Percentiles rank a stretch among this genome's conserved stretches.
Evolutionary conservation across 768 basidiomycete genomes (phyloP).

Genomic region (Dentipellis fragilis): DNA sequence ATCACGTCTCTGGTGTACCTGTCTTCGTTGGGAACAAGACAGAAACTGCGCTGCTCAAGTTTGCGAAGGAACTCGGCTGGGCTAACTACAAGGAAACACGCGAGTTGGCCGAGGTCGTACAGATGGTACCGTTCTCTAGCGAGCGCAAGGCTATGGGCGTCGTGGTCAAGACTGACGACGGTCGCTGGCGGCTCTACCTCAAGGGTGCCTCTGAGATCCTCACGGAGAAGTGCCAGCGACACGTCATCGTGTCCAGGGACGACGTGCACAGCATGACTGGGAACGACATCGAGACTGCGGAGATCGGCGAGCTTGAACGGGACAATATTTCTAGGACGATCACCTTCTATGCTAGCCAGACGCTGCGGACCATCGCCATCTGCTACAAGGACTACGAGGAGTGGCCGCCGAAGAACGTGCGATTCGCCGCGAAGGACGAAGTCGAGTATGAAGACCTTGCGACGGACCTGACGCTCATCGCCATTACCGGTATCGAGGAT

Average conservation of each 20-base stretch:
- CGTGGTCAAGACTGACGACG: conserved; percentile 52
- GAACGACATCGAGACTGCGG: conserved; percentile 38
- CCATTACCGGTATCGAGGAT: conserved; percentile 92
- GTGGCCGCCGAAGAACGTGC: conserved; percentile 67
- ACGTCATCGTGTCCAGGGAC: conserved; percentile 57
- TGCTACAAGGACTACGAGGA: conserved; percentile 81
- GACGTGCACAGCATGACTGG: conserved; percentile 15
- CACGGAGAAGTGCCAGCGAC: conserved; percentile 59
- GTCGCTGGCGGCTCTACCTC: conserved; percentile 59
- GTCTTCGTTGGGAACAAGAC: conserved; percentile 91
- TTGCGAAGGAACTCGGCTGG: conserved; percentile 79
- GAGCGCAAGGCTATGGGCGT: conserved; percentile 94
- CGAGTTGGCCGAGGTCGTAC: conserved; percentile 50
- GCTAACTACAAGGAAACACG: conserved; percentile 56
- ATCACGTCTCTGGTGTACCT: conserved; percentile 45
- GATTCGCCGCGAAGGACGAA: conserved; percentile 37
- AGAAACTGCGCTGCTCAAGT: conserved; percentile 81
- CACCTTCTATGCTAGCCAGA: conserved; percentile 97
- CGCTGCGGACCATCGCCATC: conserved; percentile 85
- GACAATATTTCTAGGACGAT: conserved; percentile 89
- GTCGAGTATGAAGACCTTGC: conserved; percentile 63
- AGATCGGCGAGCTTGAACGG: conserved; percentile 55
- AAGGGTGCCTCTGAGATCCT: conserved; percentile 96
- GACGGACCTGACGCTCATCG: conserved; percentile 71
- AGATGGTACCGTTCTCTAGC: conserved; percentile 91